These are phyloP conservation scores for Candida orba DNA, from an alignment of 805 yeast genomes.

Conservation along the genomic window DNA sequence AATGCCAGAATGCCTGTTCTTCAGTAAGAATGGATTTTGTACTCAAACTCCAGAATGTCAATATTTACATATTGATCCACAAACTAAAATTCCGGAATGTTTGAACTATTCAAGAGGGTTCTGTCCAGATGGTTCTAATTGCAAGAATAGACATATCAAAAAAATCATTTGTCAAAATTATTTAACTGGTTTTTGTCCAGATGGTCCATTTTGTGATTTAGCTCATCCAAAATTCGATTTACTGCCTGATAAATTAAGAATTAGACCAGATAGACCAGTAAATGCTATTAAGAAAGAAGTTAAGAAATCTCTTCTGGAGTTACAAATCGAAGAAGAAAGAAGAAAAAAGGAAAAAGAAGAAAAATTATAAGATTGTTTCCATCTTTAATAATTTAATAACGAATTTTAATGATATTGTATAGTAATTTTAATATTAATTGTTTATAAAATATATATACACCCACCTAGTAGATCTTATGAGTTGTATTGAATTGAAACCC, in stretches of 20 bases:
- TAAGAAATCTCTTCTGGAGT: conserved; percentile 19
- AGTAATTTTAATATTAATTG: no score
- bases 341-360: no score
- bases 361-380: no score
- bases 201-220: conserved; percentile 62
- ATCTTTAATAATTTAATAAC: no score
- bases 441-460: no score
- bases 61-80: conserved; percentile 87
- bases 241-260: conserved; percentile 33
- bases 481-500: conserved; percentile 56
- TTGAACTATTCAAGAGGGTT: conserved; percentile 79
- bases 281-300: conserved; percentile 9
- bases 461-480: conserved; percentile 26
- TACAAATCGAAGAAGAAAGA: conserved; percentile 23
- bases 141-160: conserved; percentile 74
- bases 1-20: conserved; percentile 95
- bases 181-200: conserved; percentile 88
- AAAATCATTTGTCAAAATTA: conserved; percentile 71
- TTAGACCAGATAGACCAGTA: conserved; percentile 26
- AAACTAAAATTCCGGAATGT: conserved; percentile 82
- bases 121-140: conserved; percentile 86
- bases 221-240: conserved; percentile 78
- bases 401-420: no score
- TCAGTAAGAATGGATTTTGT: conserved; percentile 72
- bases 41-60: conserved; percentile 92